phyloP scores from a whole-genome alignment of 345 rosid genomes.

The Eucalyptus pauciflora region DNA sequence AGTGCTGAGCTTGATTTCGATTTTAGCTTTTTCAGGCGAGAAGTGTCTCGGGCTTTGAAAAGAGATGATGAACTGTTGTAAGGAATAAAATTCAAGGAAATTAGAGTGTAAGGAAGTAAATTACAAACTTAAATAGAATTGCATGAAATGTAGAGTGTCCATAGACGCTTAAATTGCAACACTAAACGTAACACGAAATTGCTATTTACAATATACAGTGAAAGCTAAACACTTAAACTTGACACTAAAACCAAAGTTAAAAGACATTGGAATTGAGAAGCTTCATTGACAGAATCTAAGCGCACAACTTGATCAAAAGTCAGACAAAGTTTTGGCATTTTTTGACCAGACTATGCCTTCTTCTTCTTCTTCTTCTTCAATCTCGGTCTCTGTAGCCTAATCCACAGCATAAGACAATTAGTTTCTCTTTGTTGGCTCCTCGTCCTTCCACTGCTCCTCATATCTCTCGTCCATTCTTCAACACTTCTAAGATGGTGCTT shows the following conservation, averaged over 20 bases:
- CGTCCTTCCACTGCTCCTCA: background rate
- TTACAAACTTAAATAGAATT: background rate
- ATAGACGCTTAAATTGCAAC: background rate
- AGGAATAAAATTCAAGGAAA: background rate
- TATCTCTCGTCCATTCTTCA: background rate
- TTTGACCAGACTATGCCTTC: background rate
- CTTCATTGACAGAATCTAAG: background rate
- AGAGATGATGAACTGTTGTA: background rate
- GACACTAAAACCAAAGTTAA: background rate
- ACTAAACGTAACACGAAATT: background rate
- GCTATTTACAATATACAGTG: background rate
- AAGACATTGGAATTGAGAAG: background rate
- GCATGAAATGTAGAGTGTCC: background rate
- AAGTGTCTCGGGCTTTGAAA: background rate
- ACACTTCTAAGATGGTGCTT: background rate
- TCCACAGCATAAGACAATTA: background rate
- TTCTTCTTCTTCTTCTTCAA: background rate
- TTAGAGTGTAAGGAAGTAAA: background rate
- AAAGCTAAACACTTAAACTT: background rate
- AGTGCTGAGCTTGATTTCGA: too few relatives aligned
- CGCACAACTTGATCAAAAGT: background rate
- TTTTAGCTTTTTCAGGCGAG: too few relatives aligned
- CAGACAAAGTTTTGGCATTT: background rate
- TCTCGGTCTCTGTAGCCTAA: background rate
- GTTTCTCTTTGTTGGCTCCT: background rate